Conservation (phyloP, 2,329 filamentous ascomycete species). For the Curvularia sp. region DNA sequence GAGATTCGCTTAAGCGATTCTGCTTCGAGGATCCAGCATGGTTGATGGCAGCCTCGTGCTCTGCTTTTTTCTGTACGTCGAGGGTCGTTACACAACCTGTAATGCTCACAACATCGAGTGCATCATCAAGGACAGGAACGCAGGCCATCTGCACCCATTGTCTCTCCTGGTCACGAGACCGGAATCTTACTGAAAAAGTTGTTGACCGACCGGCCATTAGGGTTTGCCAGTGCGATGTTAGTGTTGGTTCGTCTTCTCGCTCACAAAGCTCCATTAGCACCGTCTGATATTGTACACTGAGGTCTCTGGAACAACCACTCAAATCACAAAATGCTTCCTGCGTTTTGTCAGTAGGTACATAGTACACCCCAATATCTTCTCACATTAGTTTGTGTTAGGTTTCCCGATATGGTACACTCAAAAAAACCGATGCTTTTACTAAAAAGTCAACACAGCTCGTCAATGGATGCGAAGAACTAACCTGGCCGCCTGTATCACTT, state of each 20-base stretch:
- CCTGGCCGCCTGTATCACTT: conserved; percentile 11
- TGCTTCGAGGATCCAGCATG: background rate
- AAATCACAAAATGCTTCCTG: conserved; percentile 6
- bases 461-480: background rate
- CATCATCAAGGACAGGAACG: conserved; percentile 6
- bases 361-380: background rate
- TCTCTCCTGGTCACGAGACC: background rate
- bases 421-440: conserved; percentile 5
- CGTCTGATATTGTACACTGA: background rate
- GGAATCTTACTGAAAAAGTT: conserved; percentile 2
- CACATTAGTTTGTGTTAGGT: conserved; percentile 6
- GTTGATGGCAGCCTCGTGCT: background rate
- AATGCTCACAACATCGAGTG: conserved; percentile 2
- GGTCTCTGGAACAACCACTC: conserved; percentile 6
- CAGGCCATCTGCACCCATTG: conserved; percentile 8
- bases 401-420: conserved; percentile 2
- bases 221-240: conserved; percentile 2
- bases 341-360: background rate
- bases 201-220: background rate
- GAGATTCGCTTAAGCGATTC: background rate
- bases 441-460: background rate
- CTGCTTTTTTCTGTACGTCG: background rate
- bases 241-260: conserved; percentile 1
- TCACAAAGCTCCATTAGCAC: conserved; percentile 7
- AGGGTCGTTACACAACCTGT: conserved; percentile 5